Base-by-base conservation (phyloP, 1,284 basidiomycete species). In the Ceratobasidium sp. region DNA sequence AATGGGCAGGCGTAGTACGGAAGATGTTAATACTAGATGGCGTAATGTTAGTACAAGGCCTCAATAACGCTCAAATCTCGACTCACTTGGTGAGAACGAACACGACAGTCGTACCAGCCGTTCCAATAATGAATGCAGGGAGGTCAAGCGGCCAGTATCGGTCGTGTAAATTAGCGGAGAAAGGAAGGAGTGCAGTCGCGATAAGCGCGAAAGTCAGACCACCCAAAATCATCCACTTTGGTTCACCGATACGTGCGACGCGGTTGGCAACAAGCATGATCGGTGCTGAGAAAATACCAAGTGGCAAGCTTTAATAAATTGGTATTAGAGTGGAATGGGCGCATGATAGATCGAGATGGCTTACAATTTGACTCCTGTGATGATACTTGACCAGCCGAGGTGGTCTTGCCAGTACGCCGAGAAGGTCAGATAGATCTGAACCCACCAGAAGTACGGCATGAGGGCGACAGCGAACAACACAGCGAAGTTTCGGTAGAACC, bases 121-220 rank as follows among this genome's bases (percentile, higher is more conserved):
- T 74, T 27, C 71, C 75, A 50, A 73, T 64, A 2, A 73, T 36
- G 69, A 87, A 86, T 22, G 83, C 87, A n/a, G 88, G 87, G 79
- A 89, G 85, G 56, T 84, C 81, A 76, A 82, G 82, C 0, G 79
- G 77, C 85, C 85, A 88, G 79, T 88, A 89, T n/a, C 82, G 79
- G 33, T 73, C 71, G 17, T 83, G 81, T 0, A 80, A 73, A 6
- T 53, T 33, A 65, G 86, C 83, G 0, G 84, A 84, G 62, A 85
- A 80, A 1, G 85, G 84, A 51, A 88, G 79, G 11, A 88, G 79
- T 44, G 83, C 75, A 1, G 85, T 87, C n/a, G 85, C 84, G 44
- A 83, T 74, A 44, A 85, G 79, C 45, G 83, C 78, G 75, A 86
- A 74, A 41, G 77, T 77, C 45, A 85, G 82, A 7, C 85, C 87